Conservation (phyloP, 2,329 filamentous ascomycete species). For the Ascocoryne sarcoides region DNA sequence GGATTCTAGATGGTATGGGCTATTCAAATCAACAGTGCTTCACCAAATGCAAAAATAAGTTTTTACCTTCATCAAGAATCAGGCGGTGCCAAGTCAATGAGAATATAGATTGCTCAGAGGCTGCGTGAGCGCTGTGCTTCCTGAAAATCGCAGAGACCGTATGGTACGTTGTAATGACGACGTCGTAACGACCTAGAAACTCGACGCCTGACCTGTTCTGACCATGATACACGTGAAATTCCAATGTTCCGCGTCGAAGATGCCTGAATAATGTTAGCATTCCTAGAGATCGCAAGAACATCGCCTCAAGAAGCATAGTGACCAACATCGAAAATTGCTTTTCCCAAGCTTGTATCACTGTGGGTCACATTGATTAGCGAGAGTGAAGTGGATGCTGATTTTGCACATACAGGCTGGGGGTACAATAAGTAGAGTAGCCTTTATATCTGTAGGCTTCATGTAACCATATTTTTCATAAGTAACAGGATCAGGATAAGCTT, state of each 20-base stretch:
- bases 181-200: conserved; percentile 22
- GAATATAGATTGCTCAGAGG: conserved; percentile 21
- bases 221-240: conserved; percentile 9
- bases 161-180: conserved; percentile 41
- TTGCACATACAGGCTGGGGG: conserved; percentile 9
- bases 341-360: conserved; percentile 14
- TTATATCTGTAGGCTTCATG: neutral
- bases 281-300: neutral
- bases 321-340: conserved; percentile 12
- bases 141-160: conserved; percentile 30
- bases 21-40: conserved; percentile 17
- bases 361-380: too few species aligned
- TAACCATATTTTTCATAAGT: neutral
- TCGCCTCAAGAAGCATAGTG: neutral
- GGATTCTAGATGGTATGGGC: conserved; percentile 43
- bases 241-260: conserved; percentile 1
- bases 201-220: conserved; percentile 2
- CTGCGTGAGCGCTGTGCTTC: neutral
- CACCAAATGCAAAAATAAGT: neutral
- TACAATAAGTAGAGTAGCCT: conserved; percentile 13
- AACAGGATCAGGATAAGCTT: neutral
- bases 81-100: conserved; percentile 34
- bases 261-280: conserved; percentile 6
- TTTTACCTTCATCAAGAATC: conserved; percentile 38
- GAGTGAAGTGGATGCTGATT: too few species aligned